Percentiles rank a stretch among this genome's conserved stretches.
Evolutionary conservation across 2,329 filamentous ascomycete genomes (phyloP).

Genomic region (Fusarium xylarioides): DNA sequence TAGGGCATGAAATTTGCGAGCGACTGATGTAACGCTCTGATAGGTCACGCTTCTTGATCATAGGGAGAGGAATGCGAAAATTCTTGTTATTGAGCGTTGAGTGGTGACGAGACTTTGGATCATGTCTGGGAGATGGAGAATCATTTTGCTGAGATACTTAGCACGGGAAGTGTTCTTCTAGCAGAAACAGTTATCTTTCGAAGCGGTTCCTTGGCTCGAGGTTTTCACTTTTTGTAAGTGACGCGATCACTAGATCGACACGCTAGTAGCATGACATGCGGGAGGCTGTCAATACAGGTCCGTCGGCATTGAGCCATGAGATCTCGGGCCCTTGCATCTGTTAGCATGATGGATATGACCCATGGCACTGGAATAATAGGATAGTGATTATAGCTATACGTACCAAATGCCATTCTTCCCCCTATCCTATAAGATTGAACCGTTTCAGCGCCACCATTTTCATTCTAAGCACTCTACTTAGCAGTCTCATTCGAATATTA

Average conservation of each 20-base stretch:
- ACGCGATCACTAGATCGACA: neutral
- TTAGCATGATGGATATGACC: neutral
- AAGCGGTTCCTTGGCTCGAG: neutral
- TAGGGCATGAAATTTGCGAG: neutral
- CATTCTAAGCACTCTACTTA: neutral
- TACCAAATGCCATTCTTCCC: neutral
- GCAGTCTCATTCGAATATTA: neutral
- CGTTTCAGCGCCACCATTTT: neutral
- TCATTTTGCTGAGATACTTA: neutral
- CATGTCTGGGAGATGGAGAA: neutral
- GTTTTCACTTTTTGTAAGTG: neutral
- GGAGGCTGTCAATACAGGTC: neutral
- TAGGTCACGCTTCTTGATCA: conserved; percentile 10
- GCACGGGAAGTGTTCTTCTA: neutral
- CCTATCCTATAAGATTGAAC: neutral
- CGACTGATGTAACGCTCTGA: conserved; percentile 8
- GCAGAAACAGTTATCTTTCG: accelerated
- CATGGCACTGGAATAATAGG: neutral
- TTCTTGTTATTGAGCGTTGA: neutral
- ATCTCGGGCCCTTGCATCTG: neutral
- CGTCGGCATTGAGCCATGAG: neutral
- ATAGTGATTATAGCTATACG: neutral
- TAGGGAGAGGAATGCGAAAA: neutral
- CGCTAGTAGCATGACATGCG: neutral
- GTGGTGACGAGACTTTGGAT: neutral